These are phyloP conservation scores for Peribolospora baueri DNA, from an alignment of 768 basidiomycete genomes.

Conservation along the genomic window DNA sequence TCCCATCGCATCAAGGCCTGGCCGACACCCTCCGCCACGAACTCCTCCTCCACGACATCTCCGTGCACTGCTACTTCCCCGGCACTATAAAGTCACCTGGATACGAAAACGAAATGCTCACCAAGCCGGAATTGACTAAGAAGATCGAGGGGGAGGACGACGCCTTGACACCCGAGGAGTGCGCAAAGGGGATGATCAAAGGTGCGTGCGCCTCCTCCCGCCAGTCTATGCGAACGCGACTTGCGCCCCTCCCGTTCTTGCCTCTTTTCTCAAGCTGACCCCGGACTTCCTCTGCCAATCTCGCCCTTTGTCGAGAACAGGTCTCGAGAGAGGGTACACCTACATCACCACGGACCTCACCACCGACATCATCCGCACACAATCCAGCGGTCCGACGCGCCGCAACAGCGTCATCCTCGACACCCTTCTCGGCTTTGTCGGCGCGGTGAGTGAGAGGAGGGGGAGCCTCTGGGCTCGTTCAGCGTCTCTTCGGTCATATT, in stretches of 20 bases:
- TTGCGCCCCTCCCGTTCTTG: background rate
- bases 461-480: background rate
- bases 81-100: conserved; percentile 57
- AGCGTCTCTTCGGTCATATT: no score
- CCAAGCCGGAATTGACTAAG: conserved; percentile 47
- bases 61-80: conserved; percentile 60
- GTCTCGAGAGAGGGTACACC: conserved; percentile 40
- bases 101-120: conserved; percentile 45
- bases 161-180: conserved; percentile 36
- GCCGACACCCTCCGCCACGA: conserved; percentile 65
- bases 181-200: conserved; percentile 34
- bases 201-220: conserved; percentile 23
- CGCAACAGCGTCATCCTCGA: conserved; percentile 39
- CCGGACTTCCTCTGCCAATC: background rate
- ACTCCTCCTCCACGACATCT: conserved; percentile 47
- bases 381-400: conserved; percentile 39
- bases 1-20: conserved; percentile 29
- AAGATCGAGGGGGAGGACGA: conserved; percentile 54
- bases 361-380: conserved; percentile 40
- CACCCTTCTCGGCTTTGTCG: conserved; percentile 23
- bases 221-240: background rate
- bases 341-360: conserved; percentile 55
- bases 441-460: conserved; percentile 19
- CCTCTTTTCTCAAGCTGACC: background rate
- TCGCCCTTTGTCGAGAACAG: conserved; percentile 18